Evolutionary conservation across 495 filamentous ascomycete genomes (phyloP), one percentile per base, ranked within the genome.

Genomic region (Daldinia childiae): DNA sequence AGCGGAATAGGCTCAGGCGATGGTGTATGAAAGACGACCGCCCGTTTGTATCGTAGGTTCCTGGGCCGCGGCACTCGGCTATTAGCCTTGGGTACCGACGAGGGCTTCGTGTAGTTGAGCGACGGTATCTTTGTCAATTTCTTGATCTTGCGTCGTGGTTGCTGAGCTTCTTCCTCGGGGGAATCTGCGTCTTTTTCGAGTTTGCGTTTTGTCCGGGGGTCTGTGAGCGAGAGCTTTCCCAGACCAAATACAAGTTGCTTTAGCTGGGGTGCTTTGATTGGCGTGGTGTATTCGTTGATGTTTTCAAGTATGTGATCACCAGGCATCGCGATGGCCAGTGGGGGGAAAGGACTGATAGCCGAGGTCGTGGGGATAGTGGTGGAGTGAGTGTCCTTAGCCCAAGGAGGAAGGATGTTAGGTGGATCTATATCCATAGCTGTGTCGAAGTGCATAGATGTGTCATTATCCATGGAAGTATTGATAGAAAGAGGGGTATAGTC

Each of bases 21-120:
- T n/a, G 19, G 30, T 14, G 54, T 27, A 9, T n/a, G 39, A 45
- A 43, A n/a, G 6, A 62, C 52, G 30, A 60, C 45, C 12, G 48
- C 32, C 64, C 69, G 63, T 32, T 11, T 62, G 17, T 48, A 64
- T 21, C 8, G 58, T 26, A 58, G 59, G 2, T 55, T 48, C 27
- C 27, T 56, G 17, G 32, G 32, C 24, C 2, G 32, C n/a, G 12
- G 26, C n/a, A 15, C 45, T 12, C 3, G 4, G 19, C 34, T 34
- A 2, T 34, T 27, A 30, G 36, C 1, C 4, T 30, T 30, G 30
- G 51, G 27, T 1, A 54, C 63, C 1, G 43, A 15, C 6, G 64
- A 50, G 15, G 19, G 9, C 2, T 32, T 56, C 2, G 1, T 58
- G 24, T 54, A 29, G 15, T 5, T 11, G 43, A 48, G 19, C 1